Evolutionary conservation across 2,329 filamentous ascomycete species (phyloP).

Genomic region (Aspergillus japonicus): DNA sequence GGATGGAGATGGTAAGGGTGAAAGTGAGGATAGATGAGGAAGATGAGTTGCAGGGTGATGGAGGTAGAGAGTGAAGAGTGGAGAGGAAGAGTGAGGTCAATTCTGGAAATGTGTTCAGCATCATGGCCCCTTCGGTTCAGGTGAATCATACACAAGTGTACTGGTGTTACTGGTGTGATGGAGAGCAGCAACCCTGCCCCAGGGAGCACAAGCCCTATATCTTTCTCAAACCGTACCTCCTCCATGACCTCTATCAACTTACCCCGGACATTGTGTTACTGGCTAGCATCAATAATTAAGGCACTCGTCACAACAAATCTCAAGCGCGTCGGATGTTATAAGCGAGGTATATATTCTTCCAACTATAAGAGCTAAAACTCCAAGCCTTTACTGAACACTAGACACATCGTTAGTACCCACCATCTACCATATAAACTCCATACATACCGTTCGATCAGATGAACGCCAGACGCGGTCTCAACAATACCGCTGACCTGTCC

Average conservation of each 20-base stretch:
- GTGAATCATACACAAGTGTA: too few relatives aligned
- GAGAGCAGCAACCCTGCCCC: too few relatives aligned
- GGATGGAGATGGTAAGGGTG: not conserved
- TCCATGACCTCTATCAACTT: too few relatives aligned
- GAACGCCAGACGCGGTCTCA: slow-evolving; percentile 88
- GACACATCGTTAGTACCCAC: not conserved
- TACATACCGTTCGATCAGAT: slow-evolving; percentile 86
- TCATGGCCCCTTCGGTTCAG: too few relatives aligned
- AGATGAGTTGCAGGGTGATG: not conserved
- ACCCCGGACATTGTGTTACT: too few relatives aligned
- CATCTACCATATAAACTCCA: not conserved
- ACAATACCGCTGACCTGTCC: slow-evolving; percentile 85
- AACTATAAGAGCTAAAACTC: not conserved
- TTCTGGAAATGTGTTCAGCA: too few relatives aligned
- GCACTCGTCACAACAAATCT: not conserved
- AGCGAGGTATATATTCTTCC: slow-evolving; percentile 14
- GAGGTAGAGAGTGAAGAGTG: not conserved
- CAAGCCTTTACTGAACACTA: slow-evolving; percentile 25
- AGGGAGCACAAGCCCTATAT: too few relatives aligned
- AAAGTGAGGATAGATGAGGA: not conserved
- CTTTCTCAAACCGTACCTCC: too few relatives aligned
- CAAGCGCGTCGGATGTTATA: not conserved
- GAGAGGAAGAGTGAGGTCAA: too few relatives aligned
- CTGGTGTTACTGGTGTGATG: too few relatives aligned
- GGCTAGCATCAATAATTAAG: not conserved